Base-by-base conservation (phyloP, 306 rosid species). In the Hippophae tibetana region DNA sequence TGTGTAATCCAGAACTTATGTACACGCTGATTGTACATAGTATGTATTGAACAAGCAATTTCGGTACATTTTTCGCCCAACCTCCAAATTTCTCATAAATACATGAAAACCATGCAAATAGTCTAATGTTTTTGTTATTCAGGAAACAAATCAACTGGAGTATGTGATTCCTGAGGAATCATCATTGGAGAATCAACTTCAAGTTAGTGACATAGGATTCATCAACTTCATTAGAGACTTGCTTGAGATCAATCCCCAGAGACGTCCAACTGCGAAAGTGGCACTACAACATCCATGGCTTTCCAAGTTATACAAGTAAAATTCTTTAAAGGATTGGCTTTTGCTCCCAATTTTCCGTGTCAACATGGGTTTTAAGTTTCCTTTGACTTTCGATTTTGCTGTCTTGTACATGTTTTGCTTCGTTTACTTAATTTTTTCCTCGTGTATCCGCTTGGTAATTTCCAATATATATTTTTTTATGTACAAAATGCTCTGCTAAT, bases 271-370 rank as follows among this genome's bases (percentile, higher is more conserved):
- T 0, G 95, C 97, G 6, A 71, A 61, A 23, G 89, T 82, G 25
- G 99, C 99, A 8, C 81, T 93, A 5, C 80, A 70, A 65, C 99
- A 93, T 66, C 99, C 99, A 41, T 93, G 99, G 99, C 90, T 93
- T 71, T 92, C 89, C 61, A 61, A 76, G 68, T 74, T 61, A 5
- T 87, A 85, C 26, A 69, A 75, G 60, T 64, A 77, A 56, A 57
- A 54, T 56, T 69, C 79, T 43, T 57, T 12, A 13, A 65, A 62
- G 58, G n/a, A 73, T 60, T 38, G 62, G 55, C 45, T 65, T 51
- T 63, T 56, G 7, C 40, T 47, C 31, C 67, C 66, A 63, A 18
- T 62, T 62, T 31, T 3, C 38, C 38, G 38, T 31, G 38, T 31
- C 38, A 31, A 31, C 38, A 31, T 31, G 38, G 38, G 38, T 31